Conservation (phyloP, 2,329 filamentous ascomycete genomes). For the Colletotrichum chlorophyti region DNA sequence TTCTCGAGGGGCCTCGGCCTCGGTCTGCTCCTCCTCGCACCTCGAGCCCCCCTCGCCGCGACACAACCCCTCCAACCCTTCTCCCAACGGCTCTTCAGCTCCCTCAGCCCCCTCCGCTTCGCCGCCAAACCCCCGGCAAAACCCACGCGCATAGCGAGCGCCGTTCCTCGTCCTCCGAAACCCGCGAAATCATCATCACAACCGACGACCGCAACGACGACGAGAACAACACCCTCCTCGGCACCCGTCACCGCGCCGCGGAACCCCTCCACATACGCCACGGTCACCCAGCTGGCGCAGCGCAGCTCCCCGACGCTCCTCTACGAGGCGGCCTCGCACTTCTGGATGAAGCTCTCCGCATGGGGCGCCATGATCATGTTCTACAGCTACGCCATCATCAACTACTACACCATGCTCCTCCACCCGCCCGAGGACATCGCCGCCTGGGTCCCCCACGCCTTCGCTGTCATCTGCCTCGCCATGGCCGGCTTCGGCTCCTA, state of each 20-base stretch:
- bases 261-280: slow-evolving; percentile 44
- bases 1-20: slow-evolving; percentile 22
- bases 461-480: slow-evolving; percentile 62
- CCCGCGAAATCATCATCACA: neutral
- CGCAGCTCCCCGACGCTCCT: slow-evolving; percentile 64
- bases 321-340: slow-evolving; percentile 71
- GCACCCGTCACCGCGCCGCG: neutral
- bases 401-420: slow-evolving; percentile 56
- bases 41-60: slow-evolving; percentile 11
- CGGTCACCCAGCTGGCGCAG: slow-evolving; percentile 61
- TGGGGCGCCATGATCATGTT: slow-evolving; percentile 63
- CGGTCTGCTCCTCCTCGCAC: slow-evolving; percentile 10
- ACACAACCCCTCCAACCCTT: slow-evolving; percentile 2
- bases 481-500: slow-evolving; percentile 67
- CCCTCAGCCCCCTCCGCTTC: slow-evolving; percentile 2
- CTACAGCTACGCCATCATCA: slow-evolving; percentile 56
- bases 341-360: slow-evolving; percentile 66
- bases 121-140: neutral
- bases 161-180: neutral
- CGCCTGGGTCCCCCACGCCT: slow-evolving; percentile 64
- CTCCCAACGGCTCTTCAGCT: slow-evolving; percentile 17
- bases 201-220: neutral
- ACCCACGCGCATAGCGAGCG: neutral
- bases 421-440: slow-evolving; percentile 58
- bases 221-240: neutral